Evolutionary conservation across 768 basidiomycete genomes (phyloP), one percentile per base, ranked within the genome.

Genomic region (Suillus variegatus): DNA sequence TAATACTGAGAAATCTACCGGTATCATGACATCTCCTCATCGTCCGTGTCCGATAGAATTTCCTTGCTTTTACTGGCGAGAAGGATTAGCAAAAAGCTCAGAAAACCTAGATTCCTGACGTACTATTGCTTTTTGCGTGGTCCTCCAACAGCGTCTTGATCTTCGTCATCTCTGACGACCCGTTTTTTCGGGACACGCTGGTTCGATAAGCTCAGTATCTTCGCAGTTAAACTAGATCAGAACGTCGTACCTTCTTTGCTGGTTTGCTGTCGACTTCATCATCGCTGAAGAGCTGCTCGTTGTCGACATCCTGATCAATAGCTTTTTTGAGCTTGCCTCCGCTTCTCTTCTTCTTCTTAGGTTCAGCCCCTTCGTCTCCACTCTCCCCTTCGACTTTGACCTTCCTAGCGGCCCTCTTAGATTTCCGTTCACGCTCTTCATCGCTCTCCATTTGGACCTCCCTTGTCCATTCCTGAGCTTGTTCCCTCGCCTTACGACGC

Each of bases 281-380:
- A 22, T 88, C 90, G 40, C 89, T 91, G 70, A 93, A 91, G 72
- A 88, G 73, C 28, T 86, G 83, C 35, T 84, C 86, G 9, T 88
- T 89, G 41, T 90, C 91, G 2, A 80, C 86, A 4, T 81, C 86
- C n/a, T 81, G 81, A 0, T 75, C 79, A 25, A 70, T 71, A 4
- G 76, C 76, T 72, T 88, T 90, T 77, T 86, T 89, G 63, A 89
- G 79, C 74, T 92, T 92, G 1, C 89, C 85, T 41, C 84, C 79
- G 60, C 88, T 82, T 75, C 88, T 91, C 77, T 89, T 91, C 78
- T 88, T 91, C 80, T 89, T 92, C 80, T 91, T 92, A 2, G 86
- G 83, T 73, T 90, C 88, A 0, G 71, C 69, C 20, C 73, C 82
- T 71, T 86, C 88, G 55, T 76, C 76, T 67, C 88, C 86, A 10